Percentiles rank a stretch among this genome's conserved stretches.
phyloP scores from a whole-genome alignment of 192 early-diverging fungal species.

The Podila verticillata region DNA sequence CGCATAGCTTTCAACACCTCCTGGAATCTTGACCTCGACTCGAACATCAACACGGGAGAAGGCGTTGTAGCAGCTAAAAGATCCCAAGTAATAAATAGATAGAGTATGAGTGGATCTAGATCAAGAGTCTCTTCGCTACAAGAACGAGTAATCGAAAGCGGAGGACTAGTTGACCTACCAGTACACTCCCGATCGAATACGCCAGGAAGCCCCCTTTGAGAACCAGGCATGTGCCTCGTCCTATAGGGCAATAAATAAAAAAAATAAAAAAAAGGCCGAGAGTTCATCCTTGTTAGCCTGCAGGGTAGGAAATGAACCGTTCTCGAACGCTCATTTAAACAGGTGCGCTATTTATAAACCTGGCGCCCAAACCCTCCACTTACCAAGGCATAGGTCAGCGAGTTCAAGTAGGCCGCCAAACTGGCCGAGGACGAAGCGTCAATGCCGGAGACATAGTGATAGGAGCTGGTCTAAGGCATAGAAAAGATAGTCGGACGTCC shows the following conservation, averaged over 20 bases:
- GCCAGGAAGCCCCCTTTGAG: slow-evolving; percentile 66
- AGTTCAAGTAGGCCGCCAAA: slow-evolving; percentile 97
- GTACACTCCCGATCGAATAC: slow-evolving; percentile 72
- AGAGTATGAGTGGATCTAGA: neutral
- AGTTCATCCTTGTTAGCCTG: neutral
- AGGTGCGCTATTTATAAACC: neutral
- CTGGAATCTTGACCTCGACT: slow-evolving; percentile 98
- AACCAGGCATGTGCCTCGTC: slow-evolving; percentile 76
- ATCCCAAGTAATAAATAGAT: neutral
- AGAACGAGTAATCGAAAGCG: too few relatives aligned
- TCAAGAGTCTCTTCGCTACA: too few relatives aligned
- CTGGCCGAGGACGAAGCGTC: slow-evolving; percentile 95
- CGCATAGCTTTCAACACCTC: slow-evolving; percentile 93
- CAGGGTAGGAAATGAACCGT: neutral
- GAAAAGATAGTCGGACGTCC: neutral
- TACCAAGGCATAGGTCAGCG: slow-evolving; percentile 90
- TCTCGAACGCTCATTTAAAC: neutral
- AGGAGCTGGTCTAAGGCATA: slow-evolving; percentile 78
- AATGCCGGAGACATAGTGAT: slow-evolving; percentile 82
- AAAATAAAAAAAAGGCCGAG: neutral
- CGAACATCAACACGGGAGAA: slow-evolving; percentile 97
- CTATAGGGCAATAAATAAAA: slow-evolving; percentile 43
- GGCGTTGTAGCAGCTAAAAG: slow-evolving; percentile 92
- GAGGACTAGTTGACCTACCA: slow-evolving; percentile 51
- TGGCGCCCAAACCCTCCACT: slow-evolving; percentile 8